phyloP scores from a whole-genome alignment of 768 basidiomycete species.

The Mycena epipterygia region DNA sequence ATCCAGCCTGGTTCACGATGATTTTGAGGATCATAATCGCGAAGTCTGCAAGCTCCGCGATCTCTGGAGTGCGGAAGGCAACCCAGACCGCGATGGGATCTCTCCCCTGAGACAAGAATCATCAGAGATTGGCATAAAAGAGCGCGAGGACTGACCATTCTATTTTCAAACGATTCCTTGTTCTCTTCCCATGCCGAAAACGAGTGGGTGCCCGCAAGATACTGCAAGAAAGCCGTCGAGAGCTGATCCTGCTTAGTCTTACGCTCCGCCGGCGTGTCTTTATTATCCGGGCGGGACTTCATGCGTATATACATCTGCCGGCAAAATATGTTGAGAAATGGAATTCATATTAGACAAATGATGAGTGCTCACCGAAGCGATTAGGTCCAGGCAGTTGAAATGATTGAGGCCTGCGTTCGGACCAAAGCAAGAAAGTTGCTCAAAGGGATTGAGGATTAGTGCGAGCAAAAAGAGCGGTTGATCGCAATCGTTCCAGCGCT shows the following conservation, averaged over 20 bases:
- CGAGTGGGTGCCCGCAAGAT: background rate
- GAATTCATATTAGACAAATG: background rate
- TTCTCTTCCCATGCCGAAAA: conserved; percentile 33
- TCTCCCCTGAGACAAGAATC: background rate
- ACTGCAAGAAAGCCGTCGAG: background rate
- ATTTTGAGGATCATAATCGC: no score
- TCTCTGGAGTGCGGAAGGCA: background rate
- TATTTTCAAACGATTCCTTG: background rate
- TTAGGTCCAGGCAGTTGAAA: background rate
- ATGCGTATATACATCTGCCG: background rate
- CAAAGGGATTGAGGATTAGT: background rate
- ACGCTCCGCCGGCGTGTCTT: background rate
- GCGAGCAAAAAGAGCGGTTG: background rate
- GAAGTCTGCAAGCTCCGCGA: background rate
- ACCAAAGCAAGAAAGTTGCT: background rate
- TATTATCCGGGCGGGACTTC: background rate
- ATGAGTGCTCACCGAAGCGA: background rate
- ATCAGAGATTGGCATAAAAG: background rate
- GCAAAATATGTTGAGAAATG: background rate
- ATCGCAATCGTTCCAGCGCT: background rate
- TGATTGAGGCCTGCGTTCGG: background rate
- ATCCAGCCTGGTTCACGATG: no score
- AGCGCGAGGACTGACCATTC: conserved; percentile 32
- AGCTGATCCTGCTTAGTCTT: background rate
- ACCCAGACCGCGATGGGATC: conserved; percentile 1